A percentile compares a stretch with the other conserved stretches of the same genome.
phyloP scores from a whole-genome alignment of 2,329 filamentous ascomycete species.

The Gyromitra esculenta region DNA sequence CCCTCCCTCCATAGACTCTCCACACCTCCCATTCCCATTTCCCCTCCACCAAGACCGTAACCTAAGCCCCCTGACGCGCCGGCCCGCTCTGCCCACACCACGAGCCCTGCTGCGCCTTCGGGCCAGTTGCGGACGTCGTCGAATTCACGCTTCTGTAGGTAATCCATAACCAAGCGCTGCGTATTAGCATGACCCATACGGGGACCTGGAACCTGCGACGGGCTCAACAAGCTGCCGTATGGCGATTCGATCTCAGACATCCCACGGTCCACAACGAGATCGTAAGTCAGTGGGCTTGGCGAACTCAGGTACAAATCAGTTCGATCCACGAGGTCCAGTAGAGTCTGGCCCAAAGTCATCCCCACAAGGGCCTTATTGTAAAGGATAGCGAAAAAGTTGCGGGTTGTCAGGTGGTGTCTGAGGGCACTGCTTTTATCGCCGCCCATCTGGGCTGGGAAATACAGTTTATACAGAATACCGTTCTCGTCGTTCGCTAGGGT shows the following conservation, averaged over 20 bases:
- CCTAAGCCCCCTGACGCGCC: slow-evolving; percentile 45
- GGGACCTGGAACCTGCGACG: slow-evolving; percentile 25
- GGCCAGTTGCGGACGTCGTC: slow-evolving; percentile 73
- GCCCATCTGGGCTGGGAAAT: slow-evolving; percentile 69
- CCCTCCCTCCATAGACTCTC: slow-evolving; percentile 70
- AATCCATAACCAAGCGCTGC: slow-evolving; percentile 70
- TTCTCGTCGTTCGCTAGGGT: slow-evolving; percentile 58
- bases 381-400: slow-evolving; percentile 74
- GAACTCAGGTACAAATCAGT: slow-evolving; percentile 70
- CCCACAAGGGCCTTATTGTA: slow-evolving; percentile 74
- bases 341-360: slow-evolving; percentile 70
- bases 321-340: slow-evolving; percentile 70
- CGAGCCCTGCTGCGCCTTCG: slow-evolving; percentile 69
- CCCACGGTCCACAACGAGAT: slow-evolving; percentile 49
- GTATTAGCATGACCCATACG: slow-evolving; percentile 62
- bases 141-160: slow-evolving; percentile 69
- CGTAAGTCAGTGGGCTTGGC: slow-evolving; percentile 60
- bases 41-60: slow-evolving; percentile 47
- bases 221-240: slow-evolving; percentile 42
- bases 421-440: slow-evolving; percentile 65
- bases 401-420: slow-evolving; percentile 72
- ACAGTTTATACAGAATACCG: slow-evolving; percentile 71
- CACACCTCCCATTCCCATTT: slow-evolving; percentile 60
- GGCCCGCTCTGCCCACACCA: slow-evolving; percentile 72
- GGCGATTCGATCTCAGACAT: slow-evolving; percentile 52